Evolutionary conservation across 108 stramenopile genomes (phyloP), one percentile per base, ranked within the genome.

Genomic region (Conticribra weissflogii): DNA sequence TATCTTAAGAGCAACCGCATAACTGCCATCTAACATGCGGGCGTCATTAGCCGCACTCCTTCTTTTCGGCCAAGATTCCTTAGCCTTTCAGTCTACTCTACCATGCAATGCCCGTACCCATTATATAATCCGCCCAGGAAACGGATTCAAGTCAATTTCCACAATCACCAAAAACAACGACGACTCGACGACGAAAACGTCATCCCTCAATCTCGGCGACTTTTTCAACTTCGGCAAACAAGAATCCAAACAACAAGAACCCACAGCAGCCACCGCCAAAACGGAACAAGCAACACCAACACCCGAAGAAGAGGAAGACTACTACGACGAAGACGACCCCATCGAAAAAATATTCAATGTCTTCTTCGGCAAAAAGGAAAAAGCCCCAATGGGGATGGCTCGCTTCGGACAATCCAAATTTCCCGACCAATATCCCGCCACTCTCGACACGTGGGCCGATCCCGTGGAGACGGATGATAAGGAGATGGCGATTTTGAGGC

Each of bases 401-500:
- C 71, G 83, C 1, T 81, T 86, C 44, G 83, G 78, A 0, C 49
- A 29, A 47, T 74, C 85, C 17, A 78, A 79, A 17, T 90, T 88
- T 57, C 88, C 88, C 17, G 91, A 93, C 56, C 94, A 95, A 63
- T 95, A 95, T 72, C 94, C 94, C 5, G 88, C 90, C 2, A 84
- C 83, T 0, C 51, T 76, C 14, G 59, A 77, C 21, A 88, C 90
- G 56, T 86, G 86, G 82, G 94, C 89, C 22, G 85, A 82, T 32
- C 88, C 88, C 3, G 68, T 95, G n/a, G 81, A 77, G 12, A 54
- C 70, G 0, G 94, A 95, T 59, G 68, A 76, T 46, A 56, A 57
- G 15, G 92, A 89, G 46, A 83, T 89, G 86, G 82, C 86, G 51
- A 48, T 61, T 23, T 33, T 90, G 16, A 74, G 94, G 15, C 94